Evolutionary conservation across 164 flowering plant genomes (phyloP), one percentile per base, ranked within the genome.

Genomic region (Vitis rotundifolia): DNA sequence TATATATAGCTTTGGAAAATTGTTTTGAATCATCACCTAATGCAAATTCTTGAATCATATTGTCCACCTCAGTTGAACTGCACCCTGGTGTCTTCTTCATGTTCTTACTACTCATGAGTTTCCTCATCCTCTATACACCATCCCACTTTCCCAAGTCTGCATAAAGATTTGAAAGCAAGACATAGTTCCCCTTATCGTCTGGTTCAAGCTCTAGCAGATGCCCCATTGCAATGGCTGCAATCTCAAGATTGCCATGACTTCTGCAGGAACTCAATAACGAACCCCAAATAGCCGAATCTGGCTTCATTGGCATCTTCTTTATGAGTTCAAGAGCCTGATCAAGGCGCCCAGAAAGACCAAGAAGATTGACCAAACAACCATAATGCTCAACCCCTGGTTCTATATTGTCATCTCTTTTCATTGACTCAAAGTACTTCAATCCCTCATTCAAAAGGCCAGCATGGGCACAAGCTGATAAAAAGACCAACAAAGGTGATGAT

Each of bases 41-140:
- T 44, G 76, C 76, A 73, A 80, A 85, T 60, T 83, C 87, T 49
- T 79, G 66, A 55, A 82, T 85, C 60, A 71, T 50, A 70, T 71
- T 78, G 55, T 85, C 50, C 9, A 83, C 78, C 74, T 88, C 88
- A 69, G 86, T 79, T 71, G 50, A 65, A 54, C 87, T 84, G 50
- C 84, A 78, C 8, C 89, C 88, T 11, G 89, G 89, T 7, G 72
- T 84, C 64, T 75, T 87, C 84, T 78, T 83, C 83, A 81, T 71
- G 70, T 77, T 72, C 71, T 66, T 79, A 22, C 75, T 73, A 52
- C 86, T 77, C 11, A 84, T 84, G 18, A 78, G 64, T 64, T 78
- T 84, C 81, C 88, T 83, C 76, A 84, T 75, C 28, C 71, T 73
- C 55, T 81, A 78, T 60, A 84, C 87, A 8, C 72, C 81, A n/a